Evolutionary conservation across 495 filamentous ascomycete species (phyloP).

Genomic region (Hypoxylon trugodes): DNA sequence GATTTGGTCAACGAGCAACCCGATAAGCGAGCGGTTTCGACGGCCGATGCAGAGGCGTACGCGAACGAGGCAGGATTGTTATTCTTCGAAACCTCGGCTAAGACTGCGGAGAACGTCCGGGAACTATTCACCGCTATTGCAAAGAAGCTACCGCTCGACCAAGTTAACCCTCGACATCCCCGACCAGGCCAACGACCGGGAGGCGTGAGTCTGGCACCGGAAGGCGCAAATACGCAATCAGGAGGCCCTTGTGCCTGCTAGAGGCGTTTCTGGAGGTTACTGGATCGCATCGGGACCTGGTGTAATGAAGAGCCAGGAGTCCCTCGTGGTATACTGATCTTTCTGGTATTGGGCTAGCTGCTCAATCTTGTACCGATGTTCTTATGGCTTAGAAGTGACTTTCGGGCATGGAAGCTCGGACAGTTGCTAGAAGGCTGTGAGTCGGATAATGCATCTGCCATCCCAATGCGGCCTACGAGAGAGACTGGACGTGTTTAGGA

Average conservation of each 20-base stretch:
- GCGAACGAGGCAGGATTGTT: conserved; percentile 90
- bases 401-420: neutral
- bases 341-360: conserved; percentile 17
- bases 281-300: conserved; percentile 19
- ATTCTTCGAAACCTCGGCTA: conserved; percentile 98
- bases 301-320: conserved; percentile 13
- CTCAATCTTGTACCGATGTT: conserved; percentile 9
- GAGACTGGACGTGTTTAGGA: conserved; percentile 34
- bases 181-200: conserved; percentile 74
- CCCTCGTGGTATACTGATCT: conserved; percentile 23
- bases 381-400: conserved; percentile 15
- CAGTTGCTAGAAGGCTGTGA: conserved; percentile 3
- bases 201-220: conserved; percentile 82
- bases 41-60: conserved; percentile 92
- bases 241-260: conserved; percentile 81
- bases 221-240: conserved; percentile 77
- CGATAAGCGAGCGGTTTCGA: conserved; percentile 89
- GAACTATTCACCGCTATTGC: conserved; percentile 98
- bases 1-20: conserved; percentile 91
- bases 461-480: conserved; percentile 5
- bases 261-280: conserved; percentile 27
- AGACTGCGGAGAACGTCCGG: conserved; percentile 93
- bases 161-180: conserved; percentile 85
- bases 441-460: neutral
- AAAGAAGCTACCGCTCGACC: conserved; percentile 94